Evolutionary conservation across 2,329 filamentous ascomycete genomes (phyloP), one percentile per base, ranked within the genome.

Genomic region (Fusarium compactum): DNA sequence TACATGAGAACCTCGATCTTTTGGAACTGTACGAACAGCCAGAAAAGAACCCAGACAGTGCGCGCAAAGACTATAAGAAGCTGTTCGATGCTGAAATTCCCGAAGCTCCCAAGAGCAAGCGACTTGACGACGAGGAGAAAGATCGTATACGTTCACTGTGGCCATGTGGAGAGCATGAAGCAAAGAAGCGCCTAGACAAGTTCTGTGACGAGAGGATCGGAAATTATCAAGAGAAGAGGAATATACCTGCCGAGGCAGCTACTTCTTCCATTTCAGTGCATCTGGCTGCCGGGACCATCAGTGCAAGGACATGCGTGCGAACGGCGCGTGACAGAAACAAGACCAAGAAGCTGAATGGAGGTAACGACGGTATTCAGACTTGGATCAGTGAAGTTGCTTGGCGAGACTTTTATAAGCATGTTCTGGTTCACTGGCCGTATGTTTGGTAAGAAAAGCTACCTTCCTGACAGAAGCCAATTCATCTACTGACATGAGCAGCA

Each of bases 341-440:
- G 27, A 87, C 86, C 2, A 88, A 87, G 77, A 87, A 89, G 61
- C 84, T 97, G 3, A 88, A 94, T 64, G 87, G 83, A 2, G 91
- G 91, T 0, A 85, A 86, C 22, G 80, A 87, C 18, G 92, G 92
- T 0, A 90, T 92, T 60, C 83, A 86, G 53, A 84, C 85, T 0
- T 97, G 93, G 93, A 93, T 96, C 69, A 90, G 90, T 56, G 93
- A 97, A 78, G 85, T 97, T 6, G 93, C 92, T 0, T 96, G 93
- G 93, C 85, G 93, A 16, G 93, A 97, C 75, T 97, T 97, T 76
- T 97, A 97, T 81, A 93, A 91, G 75, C 92, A 96, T 77, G 92
- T 97, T 5, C 81, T 97, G 8, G 92, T 90, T 1, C 83, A 95
- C 65, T 97, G 93, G 93, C 95, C 95, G 0, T 95, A 94, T 74